Evolutionary conservation across 2,329 filamentous ascomycete genomes (phyloP), one percentile per base, ranked within the genome.

Genomic region (Huntiella bhutanensis): DNA sequence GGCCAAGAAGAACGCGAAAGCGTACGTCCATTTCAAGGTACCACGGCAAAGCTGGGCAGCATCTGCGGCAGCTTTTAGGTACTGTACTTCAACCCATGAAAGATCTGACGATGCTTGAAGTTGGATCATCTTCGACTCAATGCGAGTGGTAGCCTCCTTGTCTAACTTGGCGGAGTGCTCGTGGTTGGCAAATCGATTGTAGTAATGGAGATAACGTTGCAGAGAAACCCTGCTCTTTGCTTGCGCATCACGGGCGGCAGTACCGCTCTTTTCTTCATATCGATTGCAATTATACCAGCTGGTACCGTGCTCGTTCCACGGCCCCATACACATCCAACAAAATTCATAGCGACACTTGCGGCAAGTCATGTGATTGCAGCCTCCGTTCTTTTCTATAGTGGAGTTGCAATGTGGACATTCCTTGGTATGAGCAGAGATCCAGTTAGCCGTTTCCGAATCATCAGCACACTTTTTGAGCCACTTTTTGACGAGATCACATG

Each of bases 261-360:
- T 70, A 2, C 91, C 91, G 53, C 84, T 93, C 70, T 91, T 95
- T 65, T 96, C 91, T 58, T 98, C 91, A 56, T 81, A 98, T 6
- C 91, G 73, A 59, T 94, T 98, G 71, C 91, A 98, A 62, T 94
- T 98, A 68, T 98, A 98, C 91, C 91, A 98, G 63, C 85, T 94
- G 3, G 88, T 98, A 52, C 91, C 91, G 59, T 98, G 91, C 62
- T 98, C 91, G 1, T 86, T 92, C 91, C 91, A 98, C 1, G 94
- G 68, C 0, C 91, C 91, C 91, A 98, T 98, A 58, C 91, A 98
- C 82, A 98, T 96, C 91, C 91, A 98, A 65, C 91, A 98, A 58
- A 98, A 95, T 58, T 95, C 87, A 58, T 95, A 80, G 57, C 86
- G 85, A 66, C 87, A 95, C 62, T 95, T 95, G 48, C 87, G 71